Evolutionary conservation across 495 filamentous ascomycete species (phyloP).

Genomic region (Neurospora tetraspora): DNA sequence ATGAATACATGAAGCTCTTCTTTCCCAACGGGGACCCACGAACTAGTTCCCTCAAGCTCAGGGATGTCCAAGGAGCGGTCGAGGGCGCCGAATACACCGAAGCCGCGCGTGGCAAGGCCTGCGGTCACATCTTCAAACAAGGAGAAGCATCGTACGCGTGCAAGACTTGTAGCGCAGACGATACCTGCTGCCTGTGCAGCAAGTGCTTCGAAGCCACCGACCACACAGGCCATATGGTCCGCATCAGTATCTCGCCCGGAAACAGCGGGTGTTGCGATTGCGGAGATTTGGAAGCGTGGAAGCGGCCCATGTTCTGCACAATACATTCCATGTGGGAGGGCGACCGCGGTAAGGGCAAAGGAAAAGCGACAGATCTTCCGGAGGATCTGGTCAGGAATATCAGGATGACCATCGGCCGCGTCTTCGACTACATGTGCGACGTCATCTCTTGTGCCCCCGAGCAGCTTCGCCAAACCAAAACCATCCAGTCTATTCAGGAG

Average conservation of each 20-base stretch:
- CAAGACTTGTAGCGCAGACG: slow-evolving; percentile 81
- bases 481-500: slow-evolving; percentile 60
- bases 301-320: slow-evolving; percentile 74
- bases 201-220: slow-evolving; percentile 93
- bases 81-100: slow-evolving; percentile 94
- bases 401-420: slow-evolving; percentile 70
- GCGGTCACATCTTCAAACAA: slow-evolving; percentile 88
- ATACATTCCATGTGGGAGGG: slow-evolving; percentile 67
- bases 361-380: slow-evolving; percentile 52
- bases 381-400: slow-evolving; percentile 65
- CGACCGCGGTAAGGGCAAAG: slow-evolving; percentile 52
- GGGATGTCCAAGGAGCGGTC: slow-evolving; percentile 77
- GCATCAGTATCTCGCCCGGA: slow-evolving; percentile 72
- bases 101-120: slow-evolving; percentile 85
- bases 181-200: slow-evolving; percentile 78
- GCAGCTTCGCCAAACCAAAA: slow-evolving; percentile 78
- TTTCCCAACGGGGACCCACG: slow-evolving; percentile 58
- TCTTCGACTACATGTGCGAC: slow-evolving; percentile 90
- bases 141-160: slow-evolving; percentile 92
- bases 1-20: slow-evolving; percentile 61
- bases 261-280: slow-evolving; percentile 97
- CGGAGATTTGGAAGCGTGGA: slow-evolving; percentile 91
- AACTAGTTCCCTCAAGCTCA: slow-evolving; percentile 51
- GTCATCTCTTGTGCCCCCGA: slow-evolving; percentile 96
- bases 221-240: slow-evolving; percentile 86